phyloP scores from a whole-genome alignment of 371 early-diverging fungal genomes.

The Rhizopus arrhizus region DNA sequence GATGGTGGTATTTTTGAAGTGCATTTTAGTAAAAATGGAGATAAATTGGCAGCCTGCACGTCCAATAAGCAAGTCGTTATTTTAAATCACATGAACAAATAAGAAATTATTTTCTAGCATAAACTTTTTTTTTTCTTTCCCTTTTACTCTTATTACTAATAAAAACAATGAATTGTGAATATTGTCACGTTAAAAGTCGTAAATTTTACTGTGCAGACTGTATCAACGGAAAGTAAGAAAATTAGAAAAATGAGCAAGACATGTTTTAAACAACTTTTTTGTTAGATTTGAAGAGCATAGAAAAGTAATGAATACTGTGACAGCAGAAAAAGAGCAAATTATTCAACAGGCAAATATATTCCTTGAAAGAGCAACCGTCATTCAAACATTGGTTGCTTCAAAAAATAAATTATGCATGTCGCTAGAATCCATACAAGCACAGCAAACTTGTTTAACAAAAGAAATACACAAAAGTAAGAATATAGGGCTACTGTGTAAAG shows the following conservation, averaged over 20 bases:
- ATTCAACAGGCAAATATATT: conserved; percentile 44
- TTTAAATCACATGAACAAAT: conserved; percentile 20
- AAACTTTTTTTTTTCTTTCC: background rate
- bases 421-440: conserved; percentile 32
- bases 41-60: conserved; percentile 57
- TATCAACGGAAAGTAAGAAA: conserved; percentile 43
- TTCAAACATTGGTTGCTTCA: conserved; percentile 47
- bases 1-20: conserved; percentile 81
- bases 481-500: background rate
- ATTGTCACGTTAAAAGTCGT: conserved; percentile 46
- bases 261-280: background rate
- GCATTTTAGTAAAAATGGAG: conserved; percentile 68
- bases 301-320: conserved; percentile 33
- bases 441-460: conserved; percentile 24
- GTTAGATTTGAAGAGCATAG: conserved; percentile 49
- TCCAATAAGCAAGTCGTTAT: conserved; percentile 52
- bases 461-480: conserved; percentile 45
- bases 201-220: conserved; percentile 46
- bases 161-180: conserved; percentile 41
- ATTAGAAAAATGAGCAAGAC: background rate
- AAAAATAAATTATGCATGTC: conserved; percentile 41
- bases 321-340: conserved; percentile 43
- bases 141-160: background rate
- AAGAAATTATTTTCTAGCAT: background rate
- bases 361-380: conserved; percentile 35